Base-by-base conservation (phyloP, 2,329 filamentous ascomycete genomes). In the Emergomyces pasteurianus region DNA sequence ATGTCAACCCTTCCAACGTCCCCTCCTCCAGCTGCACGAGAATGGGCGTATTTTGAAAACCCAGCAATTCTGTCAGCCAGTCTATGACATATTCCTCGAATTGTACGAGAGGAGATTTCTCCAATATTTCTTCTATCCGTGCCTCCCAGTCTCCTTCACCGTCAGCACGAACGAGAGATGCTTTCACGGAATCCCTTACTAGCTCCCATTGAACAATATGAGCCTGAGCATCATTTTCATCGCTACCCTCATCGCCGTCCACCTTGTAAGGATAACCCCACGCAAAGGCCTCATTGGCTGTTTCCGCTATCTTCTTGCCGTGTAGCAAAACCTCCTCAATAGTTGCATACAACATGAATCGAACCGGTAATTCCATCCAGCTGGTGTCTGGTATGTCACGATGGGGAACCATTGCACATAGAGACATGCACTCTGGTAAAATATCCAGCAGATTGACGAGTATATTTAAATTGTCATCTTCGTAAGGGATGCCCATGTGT, bases 11-110 rank as follows among this genome's bases (percentile, higher is more conserved):
- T 18, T 70, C 67, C 8, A 80, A 66, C 65, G 74, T 69, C 0
- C 80, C 79, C 31, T 72, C 73, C 63, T 83, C 81, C 3, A 84
- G 71, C 63, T 83, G 81, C 0, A 77, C 66, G 1, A 84, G 73
- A 23, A 83, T 71, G 0, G 82, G 82, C 38, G 73, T 70, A 23
- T 77, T 68, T 21, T 80, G 68, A 7, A 69, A 71, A 2, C 71
- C 67, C 61, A 80, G 74, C 14, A 83, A 67, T 34, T 72, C 68
- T 0, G 69, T 64, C 7, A 84, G 64, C 61, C 79, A 79, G 0
- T 69, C 68, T 3, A 78, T 63, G 1, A 82, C 63, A 1, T 65
- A 63, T 2, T 66, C 62, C 52, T 79, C 76, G 42, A 81, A 78
- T 3, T 68, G 65, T 10, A 62, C 64, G 8, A 73, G 69, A 58